Evolutionary conservation across 139 green algal genomes (phyloP), one percentile per base, ranked within the genome.

Genomic region (Ostreobium quekettii): DNA sequence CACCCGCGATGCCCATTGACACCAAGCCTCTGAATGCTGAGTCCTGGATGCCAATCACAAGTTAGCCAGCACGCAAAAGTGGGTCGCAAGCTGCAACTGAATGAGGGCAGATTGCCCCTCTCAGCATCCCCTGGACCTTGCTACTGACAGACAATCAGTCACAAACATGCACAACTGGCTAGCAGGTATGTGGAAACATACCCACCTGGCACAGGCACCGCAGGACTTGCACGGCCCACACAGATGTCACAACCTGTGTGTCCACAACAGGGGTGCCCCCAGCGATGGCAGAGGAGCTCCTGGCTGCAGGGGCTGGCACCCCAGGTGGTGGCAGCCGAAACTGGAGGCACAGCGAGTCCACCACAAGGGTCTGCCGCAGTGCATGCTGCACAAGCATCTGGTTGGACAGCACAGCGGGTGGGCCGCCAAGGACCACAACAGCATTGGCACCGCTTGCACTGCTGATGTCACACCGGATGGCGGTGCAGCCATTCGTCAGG

Each of bases 171-270:
- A n/a, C n/a, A n/a, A n/a, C n/a, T n/a, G n/a, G n/a, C n/a, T n/a
- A n/a, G n/a, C n/a, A 35, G 42, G 64, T 30, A 24, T 49, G 11
- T 5, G n/a, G n/a, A n/a, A n/a, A 59, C 46, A 56, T n/a, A 19
- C 66, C n/a, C 68, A 89, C 83, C 82, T 82, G 76, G 38, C 74
- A 79, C 26, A 95, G 71, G 29, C 46, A 38, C 19, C 87, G 82
- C 68, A 96, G 81, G 46, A 92, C 64, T 22, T 83, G 70, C 42
- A 95, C 87, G 31, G 78, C 81, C 89, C 89, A 96, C n/a, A 95
- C 80, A 19, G 80, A 88, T 22, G 79, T 91, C 5, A 83, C 69
- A 19, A 80, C 80, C 68, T 93, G 53, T 3, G 73, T 66, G 61
- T 95, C 87, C 28, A 93, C 84, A 3, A 83, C 69, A 0, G 77